Evolutionary conservation across 345 rosid genomes (phyloP).

Genomic region (Hibiscus syriacus): DNA sequence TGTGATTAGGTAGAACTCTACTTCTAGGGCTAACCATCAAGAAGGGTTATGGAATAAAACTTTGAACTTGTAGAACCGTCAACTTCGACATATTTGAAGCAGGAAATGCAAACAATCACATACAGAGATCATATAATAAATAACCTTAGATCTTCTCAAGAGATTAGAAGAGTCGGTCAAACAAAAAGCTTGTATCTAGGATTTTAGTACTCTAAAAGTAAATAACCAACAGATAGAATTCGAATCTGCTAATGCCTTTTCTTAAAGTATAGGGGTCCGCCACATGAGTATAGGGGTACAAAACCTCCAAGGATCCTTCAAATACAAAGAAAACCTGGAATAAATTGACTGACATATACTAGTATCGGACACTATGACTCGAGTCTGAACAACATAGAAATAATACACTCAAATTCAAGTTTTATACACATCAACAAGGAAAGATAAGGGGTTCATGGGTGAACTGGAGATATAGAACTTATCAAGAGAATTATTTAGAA

Average conservation of each 20-base stretch:
- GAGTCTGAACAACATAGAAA: not conserved
- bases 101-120: not conserved
- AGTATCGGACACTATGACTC: not conserved
- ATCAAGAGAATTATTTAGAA: not conserved
- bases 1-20: not conserved
- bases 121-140: not conserved
- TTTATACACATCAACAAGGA: not conserved
- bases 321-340: not conserved
- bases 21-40: not conserved
- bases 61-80: not conserved
- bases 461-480: not conserved
- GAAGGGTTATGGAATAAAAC: not conserved
- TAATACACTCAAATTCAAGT: not conserved
- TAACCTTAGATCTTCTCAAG: not conserved
- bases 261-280: not conserved
- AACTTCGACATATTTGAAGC: not conserved
- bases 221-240: too few species aligned
- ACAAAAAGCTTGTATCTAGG: not conserved
- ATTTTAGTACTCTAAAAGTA: constrained; percentile 66
- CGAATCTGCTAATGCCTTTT: too few species aligned
- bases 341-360: not conserved
- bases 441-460: not conserved
- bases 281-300: not conserved
- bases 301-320: not conserved
- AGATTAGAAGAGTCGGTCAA: not conserved